phyloP scores from a whole-genome alignment of 805 yeast species.

The Cyberlindnera mississippiensis region DNA sequence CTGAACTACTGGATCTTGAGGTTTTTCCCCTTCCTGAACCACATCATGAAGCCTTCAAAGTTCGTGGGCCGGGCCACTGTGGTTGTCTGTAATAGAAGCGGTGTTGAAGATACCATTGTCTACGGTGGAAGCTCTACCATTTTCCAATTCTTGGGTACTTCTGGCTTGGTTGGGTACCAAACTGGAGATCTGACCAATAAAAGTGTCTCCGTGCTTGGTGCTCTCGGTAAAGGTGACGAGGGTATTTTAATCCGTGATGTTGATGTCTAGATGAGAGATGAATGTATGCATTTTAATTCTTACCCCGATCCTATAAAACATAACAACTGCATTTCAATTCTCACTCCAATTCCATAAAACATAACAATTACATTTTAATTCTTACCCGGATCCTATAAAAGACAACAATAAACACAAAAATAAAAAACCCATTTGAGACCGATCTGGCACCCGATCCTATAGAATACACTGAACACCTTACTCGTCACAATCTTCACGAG shows the following conservation, averaged over 20 bases:
- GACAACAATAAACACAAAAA: too few species aligned
- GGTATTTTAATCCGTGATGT: constrained; percentile 62
- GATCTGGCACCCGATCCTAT: too few species aligned
- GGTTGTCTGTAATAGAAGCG: constrained; percentile 67
- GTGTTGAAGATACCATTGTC: constrained; percentile 64
- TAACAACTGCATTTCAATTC: too few species aligned
- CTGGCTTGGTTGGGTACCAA: constrained; percentile 23
- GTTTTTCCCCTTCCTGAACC: constrained; percentile 56
- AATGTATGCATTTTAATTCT: too few species aligned
- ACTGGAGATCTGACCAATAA: constrained; percentile 39
- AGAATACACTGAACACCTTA: too few species aligned
- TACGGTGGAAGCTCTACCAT: constrained; percentile 68
- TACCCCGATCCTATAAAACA: too few species aligned
- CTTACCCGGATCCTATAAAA: too few species aligned
- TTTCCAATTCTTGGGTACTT: constrained; percentile 45
- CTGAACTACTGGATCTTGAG: constrained; percentile 74
- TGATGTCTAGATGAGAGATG: constrained; percentile 24
- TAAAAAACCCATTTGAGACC: too few species aligned
- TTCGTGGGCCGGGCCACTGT: constrained; percentile 32
- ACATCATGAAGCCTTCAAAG: constrained; percentile 18
- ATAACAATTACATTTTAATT: too few species aligned
- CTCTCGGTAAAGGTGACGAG: constrained; percentile 59
- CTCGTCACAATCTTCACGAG: too few species aligned
- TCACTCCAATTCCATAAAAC: too few species aligned
- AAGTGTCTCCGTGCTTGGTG: constrained; percentile 52